These are phyloP conservation scores for Casuarina cunninghamiana DNA, from an alignment of 306 rosid genomes.

Conservation along the genomic window DNA sequence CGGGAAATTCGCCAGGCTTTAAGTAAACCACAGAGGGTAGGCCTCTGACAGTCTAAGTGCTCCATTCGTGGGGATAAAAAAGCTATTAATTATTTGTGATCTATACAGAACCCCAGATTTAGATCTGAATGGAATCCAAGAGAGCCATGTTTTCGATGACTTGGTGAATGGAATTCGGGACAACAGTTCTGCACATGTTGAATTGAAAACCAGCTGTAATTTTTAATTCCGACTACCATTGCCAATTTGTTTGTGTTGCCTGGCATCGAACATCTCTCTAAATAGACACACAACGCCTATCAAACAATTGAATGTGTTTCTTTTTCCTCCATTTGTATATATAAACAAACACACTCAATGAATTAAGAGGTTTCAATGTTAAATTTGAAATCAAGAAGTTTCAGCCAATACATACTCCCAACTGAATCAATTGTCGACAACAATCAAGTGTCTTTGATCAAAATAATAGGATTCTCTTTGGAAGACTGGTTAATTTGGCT, in stretches of 20 bases:
- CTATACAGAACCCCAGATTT: slow-evolving; percentile 4
- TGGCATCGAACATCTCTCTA: no score
- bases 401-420: not conserved
- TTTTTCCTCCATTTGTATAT: no score
- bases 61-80: slow-evolving; percentile 28
- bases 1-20: not conserved
- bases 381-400: no score
- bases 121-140: slow-evolving; percentile 12
- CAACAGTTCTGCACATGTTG: slow-evolving; percentile 20
- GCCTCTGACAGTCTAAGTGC: not conserved
- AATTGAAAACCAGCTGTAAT: not conserved
- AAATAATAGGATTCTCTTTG: no score
- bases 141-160: not conserved
- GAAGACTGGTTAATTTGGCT: no score
- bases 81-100: not conserved
- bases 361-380: no score
- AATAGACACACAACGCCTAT: no score
- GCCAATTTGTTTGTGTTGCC: not conserved
- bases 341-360: no score
- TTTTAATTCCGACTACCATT: not conserved
- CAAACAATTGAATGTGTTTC: not conserved
- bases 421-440: no score
- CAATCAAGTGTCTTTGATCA: no score
- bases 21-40: not conserved
- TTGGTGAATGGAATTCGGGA: not conserved